Base-by-base conservation (phyloP, 306 rosid genomes). In the Erythrophleum fordii region DNA sequence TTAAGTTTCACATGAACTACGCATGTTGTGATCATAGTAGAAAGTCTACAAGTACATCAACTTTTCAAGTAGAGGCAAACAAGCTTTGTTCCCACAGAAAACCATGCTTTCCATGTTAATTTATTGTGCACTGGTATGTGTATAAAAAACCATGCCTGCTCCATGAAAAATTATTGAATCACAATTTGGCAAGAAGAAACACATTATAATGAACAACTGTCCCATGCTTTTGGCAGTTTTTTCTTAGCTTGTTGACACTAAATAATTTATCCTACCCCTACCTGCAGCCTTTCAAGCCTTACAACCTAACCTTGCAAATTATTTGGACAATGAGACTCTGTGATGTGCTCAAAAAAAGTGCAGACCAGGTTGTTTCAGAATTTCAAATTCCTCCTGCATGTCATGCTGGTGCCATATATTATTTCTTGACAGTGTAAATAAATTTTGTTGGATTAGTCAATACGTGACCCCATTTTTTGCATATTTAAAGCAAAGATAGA, bases 241-340 rank as follows among this genome's bases (percentile, higher is more conserved):
- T 75, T 60, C 59, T 25, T 31, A 48, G 81, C 74, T 69, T 49
- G 31, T 48, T 16, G 55, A 42, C 48, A 44, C 39, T 11, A n/a
- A 5, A 35, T 18, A 20, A 11, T 12, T 26, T 34, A 13, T 12
- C 49, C 29, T 72, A 20, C 46, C 48, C 69, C 62, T n/a, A 34
- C 48, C 67, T 20, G 23, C 23, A 68, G 78, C n/a, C 25, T 72
- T 64, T 44, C 13, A 52, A 78, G 58, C 35, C 73, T 18, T 53
- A 44, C 18, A 56, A 34, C 77, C 65, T 55, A 73, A 31, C 56
- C 23, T 41, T 58, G 20, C 76, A 78, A 81, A 72, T 72, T 22
- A 73, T 78, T 75, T 18, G 68, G 53, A 75, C 73, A 80, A 51
- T 22, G 65, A 75, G 55, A 79, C 75, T 75, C 70, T 25, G 25